These are phyloP conservation scores for Calonectria fujianensis DNA, from an alignment of 2,329 filamentous ascomycete genomes.

Conservation along the genomic window DNA sequence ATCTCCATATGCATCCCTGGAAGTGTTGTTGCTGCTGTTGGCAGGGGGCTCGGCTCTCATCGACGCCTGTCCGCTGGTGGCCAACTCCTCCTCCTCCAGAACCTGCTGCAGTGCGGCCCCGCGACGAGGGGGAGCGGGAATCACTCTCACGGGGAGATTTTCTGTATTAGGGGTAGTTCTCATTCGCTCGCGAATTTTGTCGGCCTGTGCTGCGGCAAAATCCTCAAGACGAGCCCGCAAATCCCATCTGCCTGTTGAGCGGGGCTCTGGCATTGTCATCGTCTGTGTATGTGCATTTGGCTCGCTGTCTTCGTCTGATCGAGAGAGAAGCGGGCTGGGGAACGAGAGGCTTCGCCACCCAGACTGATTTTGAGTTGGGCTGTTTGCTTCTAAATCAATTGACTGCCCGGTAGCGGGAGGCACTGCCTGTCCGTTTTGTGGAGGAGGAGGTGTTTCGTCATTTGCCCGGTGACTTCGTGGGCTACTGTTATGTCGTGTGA, in stretches of 20 bases:
- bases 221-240: conserved; percentile 75
- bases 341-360: conserved; percentile 55
- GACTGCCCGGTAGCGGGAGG: conserved; percentile 42
- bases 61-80: conserved; percentile 43
- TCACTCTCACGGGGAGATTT: conserved; percentile 75
- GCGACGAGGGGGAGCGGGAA: conserved; percentile 76
- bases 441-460: conserved; percentile 53
- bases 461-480: conserved; percentile 51
- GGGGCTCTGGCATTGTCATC: conserved; percentile 29
- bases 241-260: conserved; percentile 69
- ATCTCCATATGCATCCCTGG: conserved; percentile 51
- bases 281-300: conserved; percentile 31
- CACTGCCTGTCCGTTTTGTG: conserved; percentile 50
- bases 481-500: conserved; percentile 61
- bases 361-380: conserved; percentile 49
- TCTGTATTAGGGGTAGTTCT: conserved; percentile 73
- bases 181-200: conserved; percentile 74
- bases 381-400: conserved; percentile 56
- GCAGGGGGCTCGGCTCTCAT: conserved; percentile 41
- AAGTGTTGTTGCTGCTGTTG: conserved; percentile 50
- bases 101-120: conserved; percentile 74
- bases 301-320: conserved; percentile 42
- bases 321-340: conserved; percentile 40
- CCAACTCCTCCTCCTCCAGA: conserved; percentile 71
- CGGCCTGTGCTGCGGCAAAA: conserved; percentile 77